Evolutionary conservation across 208 protist species (phyloP).

Genomic region (Angomonas ambiguus): DNA sequence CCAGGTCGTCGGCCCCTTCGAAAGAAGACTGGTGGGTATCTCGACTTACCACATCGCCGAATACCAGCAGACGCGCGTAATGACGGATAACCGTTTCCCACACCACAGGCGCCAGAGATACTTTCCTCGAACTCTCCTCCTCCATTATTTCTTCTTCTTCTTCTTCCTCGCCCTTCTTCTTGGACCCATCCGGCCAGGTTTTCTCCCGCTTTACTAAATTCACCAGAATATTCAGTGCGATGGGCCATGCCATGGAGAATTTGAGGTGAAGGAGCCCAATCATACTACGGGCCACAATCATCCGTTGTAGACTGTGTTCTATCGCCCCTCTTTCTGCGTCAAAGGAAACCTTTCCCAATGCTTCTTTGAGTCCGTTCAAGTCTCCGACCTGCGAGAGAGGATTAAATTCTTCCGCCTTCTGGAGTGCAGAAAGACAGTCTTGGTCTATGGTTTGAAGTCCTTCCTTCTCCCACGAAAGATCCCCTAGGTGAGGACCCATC

Average conservation of each 20-base stretch:
- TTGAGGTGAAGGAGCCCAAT: constrained; percentile 79
- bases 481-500: neutral
- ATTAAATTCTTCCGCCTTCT: constrained; percentile 12
- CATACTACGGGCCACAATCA: constrained; percentile 68
- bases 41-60: constrained; percentile 50
- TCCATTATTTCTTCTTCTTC: neutral
- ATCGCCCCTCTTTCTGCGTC: constrained; percentile 49
- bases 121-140: neutral
- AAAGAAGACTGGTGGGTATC: neutral
- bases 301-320: constrained; percentile 38
- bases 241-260: constrained; percentile 67
- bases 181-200: constrained; percentile 15
- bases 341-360: constrained; percentile 54
- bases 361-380: constrained; percentile 15
- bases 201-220: constrained; percentile 55
- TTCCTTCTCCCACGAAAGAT: neutral
- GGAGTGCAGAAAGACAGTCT: neutral
- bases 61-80: constrained; percentile 62
- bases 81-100: constrained; percentile 61
- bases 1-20: constrained; percentile 7
- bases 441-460: neutral
- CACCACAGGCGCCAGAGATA: constrained; percentile 44
- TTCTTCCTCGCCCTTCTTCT: neutral
- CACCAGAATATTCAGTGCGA: constrained; percentile 54
- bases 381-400: constrained; percentile 9